phyloP scores from a whole-genome alignment of 108 stramenopile species.

The Cyclotella distinguenda region DNA sequence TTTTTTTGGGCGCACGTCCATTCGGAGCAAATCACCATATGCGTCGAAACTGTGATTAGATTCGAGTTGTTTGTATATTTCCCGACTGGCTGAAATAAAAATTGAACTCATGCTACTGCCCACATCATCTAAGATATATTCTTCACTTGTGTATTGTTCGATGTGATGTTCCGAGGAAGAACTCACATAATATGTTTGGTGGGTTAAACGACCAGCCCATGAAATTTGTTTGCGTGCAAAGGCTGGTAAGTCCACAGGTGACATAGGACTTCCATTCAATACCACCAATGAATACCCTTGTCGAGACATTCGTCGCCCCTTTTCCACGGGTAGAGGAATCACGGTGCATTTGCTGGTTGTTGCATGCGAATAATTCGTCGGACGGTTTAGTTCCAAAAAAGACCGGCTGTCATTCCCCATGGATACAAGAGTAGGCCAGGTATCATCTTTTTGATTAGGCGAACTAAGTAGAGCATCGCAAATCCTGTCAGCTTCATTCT shows the following conservation, averaged over 20 bases:
- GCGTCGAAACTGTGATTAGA: constrained; percentile 11
- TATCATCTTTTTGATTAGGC: neutral
- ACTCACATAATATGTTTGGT: constrained; percentile 8
- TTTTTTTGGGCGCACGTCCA: constrained; percentile 38
- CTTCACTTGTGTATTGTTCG: too few species aligned
- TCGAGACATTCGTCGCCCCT: constrained; percentile 32
- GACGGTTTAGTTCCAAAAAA: too few species aligned
- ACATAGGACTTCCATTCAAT: constrained; percentile 9
- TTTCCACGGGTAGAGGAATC: constrained; percentile 28
- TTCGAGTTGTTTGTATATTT: constrained; percentile 24
- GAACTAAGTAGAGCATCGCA: constrained; percentile 26
- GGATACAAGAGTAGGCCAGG: constrained; percentile 19
- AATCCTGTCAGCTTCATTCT: constrained; percentile 38
- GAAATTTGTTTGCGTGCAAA: constrained; percentile 59
- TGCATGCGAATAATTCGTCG: neutral
- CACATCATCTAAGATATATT: constrained; percentile 6
- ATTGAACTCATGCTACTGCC: constrained; percentile 5
- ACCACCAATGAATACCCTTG: constrained; percentile 34
- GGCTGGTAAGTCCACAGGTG: constrained; percentile 36
- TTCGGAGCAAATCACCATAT: constrained; percentile 22
- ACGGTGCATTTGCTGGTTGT: constrained; percentile 8
- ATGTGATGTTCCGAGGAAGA: constrained; percentile 7
- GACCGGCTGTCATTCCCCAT: neutral
- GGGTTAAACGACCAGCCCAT: constrained; percentile 47
- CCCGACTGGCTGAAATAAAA: neutral